A percentile compares a stretch with the other conserved stretches of the same genome.
These are phyloP conservation scores for Plectosphaerella cucumerina DNA, from an alignment of 2,329 filamentous ascomycete species.

Conservation along the genomic window DNA sequence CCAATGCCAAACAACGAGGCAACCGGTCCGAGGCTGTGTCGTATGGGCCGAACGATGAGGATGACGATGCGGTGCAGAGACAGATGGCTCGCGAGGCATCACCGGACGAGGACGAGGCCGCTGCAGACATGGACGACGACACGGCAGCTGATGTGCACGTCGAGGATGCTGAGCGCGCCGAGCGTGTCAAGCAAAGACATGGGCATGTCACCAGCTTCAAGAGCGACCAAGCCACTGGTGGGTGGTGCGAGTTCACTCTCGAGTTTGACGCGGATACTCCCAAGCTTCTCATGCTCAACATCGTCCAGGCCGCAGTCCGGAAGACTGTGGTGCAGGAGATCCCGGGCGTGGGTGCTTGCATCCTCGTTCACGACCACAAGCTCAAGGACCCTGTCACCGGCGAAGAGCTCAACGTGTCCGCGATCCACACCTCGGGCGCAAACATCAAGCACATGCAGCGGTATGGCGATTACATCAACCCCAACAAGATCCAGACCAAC, in stretches of 20 bases:
- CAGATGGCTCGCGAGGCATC: slow-evolving; percentile 56
- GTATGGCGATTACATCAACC: slow-evolving; percentile 80
- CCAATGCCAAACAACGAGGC: slow-evolving; percentile 65
- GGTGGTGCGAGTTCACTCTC: slow-evolving; percentile 75
- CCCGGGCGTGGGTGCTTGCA: slow-evolving; percentile 68
- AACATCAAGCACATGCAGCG: slow-evolving; percentile 90
- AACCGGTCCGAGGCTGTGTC: slow-evolving; percentile 80
- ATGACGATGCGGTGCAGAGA: slow-evolving; percentile 71
- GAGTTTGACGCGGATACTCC: slow-evolving; percentile 76
- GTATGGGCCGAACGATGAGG: slow-evolving; percentile 90
- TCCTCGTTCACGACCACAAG: slow-evolving; percentile 58
- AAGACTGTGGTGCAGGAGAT: slow-evolving; percentile 86
- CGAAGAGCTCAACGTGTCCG: slow-evolving; percentile 43
- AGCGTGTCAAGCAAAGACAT: slow-evolving; percentile 60
- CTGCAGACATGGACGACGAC: slow-evolving; percentile 26
- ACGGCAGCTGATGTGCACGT: slow-evolving; percentile 13
- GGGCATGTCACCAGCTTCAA: slow-evolving; percentile 70
- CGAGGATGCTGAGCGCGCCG: slow-evolving; percentile 39
- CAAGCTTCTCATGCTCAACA: slow-evolving; percentile 88
- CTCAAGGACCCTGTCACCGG: slow-evolving; percentile 41
- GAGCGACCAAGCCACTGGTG: slow-evolving; percentile 71
- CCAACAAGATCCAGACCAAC: slow-evolving; percentile 84
- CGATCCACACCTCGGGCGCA: slow-evolving; percentile 76
- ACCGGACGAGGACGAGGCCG: slow-evolving; percentile 43
- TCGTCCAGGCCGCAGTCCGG: slow-evolving; percentile 77